These are phyloP conservation scores for Silene uniflora DNA, from an alignment of 148 eudicot genomes.

Conservation along the genomic window DNA sequence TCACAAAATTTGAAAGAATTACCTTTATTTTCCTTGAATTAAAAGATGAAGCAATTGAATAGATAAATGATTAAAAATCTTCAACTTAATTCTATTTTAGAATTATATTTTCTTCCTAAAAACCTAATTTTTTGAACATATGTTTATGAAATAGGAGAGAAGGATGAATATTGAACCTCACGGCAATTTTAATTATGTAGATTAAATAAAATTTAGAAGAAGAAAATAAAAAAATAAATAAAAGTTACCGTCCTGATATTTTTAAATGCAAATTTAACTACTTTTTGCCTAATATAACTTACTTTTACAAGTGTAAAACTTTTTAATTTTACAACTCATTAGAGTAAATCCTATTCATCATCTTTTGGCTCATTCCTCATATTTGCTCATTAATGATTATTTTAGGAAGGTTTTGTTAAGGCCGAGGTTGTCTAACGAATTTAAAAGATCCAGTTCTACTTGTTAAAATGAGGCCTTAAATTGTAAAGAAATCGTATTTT, in stretches of 20 bases:
- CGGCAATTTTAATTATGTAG: constrained; percentile 5
- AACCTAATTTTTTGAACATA: background rate
- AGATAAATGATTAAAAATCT: background rate
- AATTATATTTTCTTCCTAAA: background rate
- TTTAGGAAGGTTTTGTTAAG: too few species aligned
- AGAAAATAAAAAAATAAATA: background rate
- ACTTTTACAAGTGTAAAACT: background rate
- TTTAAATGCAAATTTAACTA: background rate
- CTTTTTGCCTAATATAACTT: background rate
- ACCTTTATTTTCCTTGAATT: constrained; percentile 3
- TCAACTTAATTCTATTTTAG: background rate
- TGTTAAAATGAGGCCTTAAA: too few species aligned
- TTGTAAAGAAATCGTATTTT: too few species aligned
- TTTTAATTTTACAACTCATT: background rate
- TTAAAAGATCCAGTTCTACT: too few species aligned
- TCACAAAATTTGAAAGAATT: background rate
- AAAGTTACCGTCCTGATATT: background rate
- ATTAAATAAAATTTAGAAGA: background rate
- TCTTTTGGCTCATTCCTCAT: background rate
- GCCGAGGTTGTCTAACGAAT: too few species aligned
- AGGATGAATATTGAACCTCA: constrained; percentile 5
- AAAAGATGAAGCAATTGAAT: background rate
- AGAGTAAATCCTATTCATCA: background rate
- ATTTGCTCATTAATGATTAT: background rate
- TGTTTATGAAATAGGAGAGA: background rate